Base-by-base conservation (phyloP, 768 basidiomycete species). In the Trametes cubensis region DNA sequence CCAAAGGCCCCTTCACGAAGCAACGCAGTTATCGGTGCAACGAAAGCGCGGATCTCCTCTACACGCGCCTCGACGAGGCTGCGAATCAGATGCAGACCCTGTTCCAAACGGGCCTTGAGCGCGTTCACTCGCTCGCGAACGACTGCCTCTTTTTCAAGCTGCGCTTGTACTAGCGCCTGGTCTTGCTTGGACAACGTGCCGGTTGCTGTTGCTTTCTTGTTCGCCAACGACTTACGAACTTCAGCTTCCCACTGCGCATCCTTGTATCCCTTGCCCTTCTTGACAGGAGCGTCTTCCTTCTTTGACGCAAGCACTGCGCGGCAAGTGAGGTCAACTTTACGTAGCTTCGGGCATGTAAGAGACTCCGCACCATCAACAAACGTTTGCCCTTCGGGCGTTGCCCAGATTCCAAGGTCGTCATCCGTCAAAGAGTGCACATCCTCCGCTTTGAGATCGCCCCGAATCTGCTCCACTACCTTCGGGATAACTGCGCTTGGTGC, bases 201-300 rank as follows among this genome's bases (percentile, higher is more conserved):
- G 17, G 67, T 57, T 1, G 79, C 67, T 1, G 74, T 70, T 1
- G 80, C 74, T 11, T 84, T 81, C 78, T 98, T 98, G 58, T 77
- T 84, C 6, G 92, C 91, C 1, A 98, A 78, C 0, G 88, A 85
- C 66, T 91, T 88, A 11, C 95, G 85, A n/a, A 96, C 78, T 62
- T 99, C 95, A 26, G 88, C 89, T 63, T 99, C 97, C 96, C 96
- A 99, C 69, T 92, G 89, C 18, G 92, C 89, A 15, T 96, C 90
- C 39, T 92, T 93, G 6, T 90, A 85, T 60, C 88, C 90, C 67
- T 97, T 98, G 15, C 93, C 91, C 71, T 95, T 96, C 65, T 76
- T 81, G 75, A 71, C 77, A 49, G 69, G 77, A 4, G 82, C 79
- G 0, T 78, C 80, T 13, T 73, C 72, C 68, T 89, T 89, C 58